Evolutionary conservation across 1,284 basidiomycete genomes (phyloP), one percentile per base, ranked within the genome.

Genomic region (Trichosporon ovoides): DNA sequence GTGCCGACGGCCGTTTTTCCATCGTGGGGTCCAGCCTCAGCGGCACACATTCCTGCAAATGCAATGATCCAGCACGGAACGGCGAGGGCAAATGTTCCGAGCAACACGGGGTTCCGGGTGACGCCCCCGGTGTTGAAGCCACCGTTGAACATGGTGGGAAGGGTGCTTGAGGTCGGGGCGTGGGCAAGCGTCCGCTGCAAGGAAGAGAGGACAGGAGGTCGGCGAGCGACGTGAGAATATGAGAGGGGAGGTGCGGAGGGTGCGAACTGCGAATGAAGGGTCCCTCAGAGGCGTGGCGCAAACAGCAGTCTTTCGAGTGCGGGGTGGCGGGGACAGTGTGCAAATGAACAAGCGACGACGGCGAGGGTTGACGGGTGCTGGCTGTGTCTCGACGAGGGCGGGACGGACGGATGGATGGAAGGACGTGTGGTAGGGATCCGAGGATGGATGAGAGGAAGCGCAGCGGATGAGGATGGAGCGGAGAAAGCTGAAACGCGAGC

Each of bases 11-110:
- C 50, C 10, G 35, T 43, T 24, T 19, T 10, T 24, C 13, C 3
- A 4, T 9, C 43, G 10, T n/a, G 12, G n/a, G 12, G 10, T 16
- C 28, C 34, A 52, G 54, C 40, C 53, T 70, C 67, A 20, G 68
- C 60, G 14, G 67, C 66, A 58, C 63, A 67, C 60, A 57, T 52
- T 40, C 48, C 52, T 14, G 85, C 84, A 69, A 97, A 96, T 1
- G 94, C 91, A 50, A 91, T 85, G 71, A 95, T 85, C 93, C 94
- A 98, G 61, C 87, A 91, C 61, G 92, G 87, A 60, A 89, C 76
- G 40, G 89, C 82, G 52, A 97, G 82, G 59, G 91, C 82, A 62
- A 87, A 86, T 2, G 93, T 95, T 72, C 88, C 86, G 37, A 94
- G 81, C 72, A 96, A 91, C 69, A 92, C 81, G 72, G 93, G 91